Conservation (phyloP, 306 rosid species). For the Gillenia trifoliata region DNA sequence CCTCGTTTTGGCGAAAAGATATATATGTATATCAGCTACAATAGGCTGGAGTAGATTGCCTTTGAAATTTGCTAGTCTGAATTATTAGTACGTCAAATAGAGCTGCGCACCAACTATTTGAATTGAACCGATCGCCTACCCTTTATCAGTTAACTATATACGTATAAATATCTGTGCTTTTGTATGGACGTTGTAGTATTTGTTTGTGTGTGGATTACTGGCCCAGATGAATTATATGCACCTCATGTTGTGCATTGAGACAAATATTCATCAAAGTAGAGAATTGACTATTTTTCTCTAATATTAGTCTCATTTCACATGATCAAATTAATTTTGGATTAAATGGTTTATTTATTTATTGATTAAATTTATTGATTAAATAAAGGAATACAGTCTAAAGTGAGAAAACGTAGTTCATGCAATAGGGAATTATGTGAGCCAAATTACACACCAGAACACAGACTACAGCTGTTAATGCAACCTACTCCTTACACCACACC, state of each 20-base stretch:
- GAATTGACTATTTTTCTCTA: neutral
- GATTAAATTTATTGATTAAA: too few species aligned
- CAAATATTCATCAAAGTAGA: constrained; percentile 1
- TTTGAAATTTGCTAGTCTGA: neutral
- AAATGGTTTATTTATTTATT: too few species aligned
- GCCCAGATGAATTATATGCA: neutral
- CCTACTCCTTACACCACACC: too few species aligned
- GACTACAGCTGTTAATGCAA: too few species aligned
- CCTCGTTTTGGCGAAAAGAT: neutral
- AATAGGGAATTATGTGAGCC: too few species aligned
- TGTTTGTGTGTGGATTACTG: constrained; percentile 5
- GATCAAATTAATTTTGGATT: too few species aligned
- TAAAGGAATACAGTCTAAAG: too few species aligned
- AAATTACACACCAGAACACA: too few species aligned
- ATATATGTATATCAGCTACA: neutral
- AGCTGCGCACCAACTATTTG: neutral
- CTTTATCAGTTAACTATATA: neutral
- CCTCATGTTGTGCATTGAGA: neutral
- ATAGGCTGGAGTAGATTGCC: neutral
- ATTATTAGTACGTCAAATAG: neutral
- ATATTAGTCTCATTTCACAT: neutral
- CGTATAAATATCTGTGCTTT: neutral
- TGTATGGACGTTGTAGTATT: neutral
- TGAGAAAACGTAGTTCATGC: too few species aligned
- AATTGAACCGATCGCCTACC: neutral